Percentiles rank a stretch among this genome's conserved stretches.
phyloP scores from a whole-genome alignment of 1,284 basidiomycete genomes.

The Cystobasidiaceae sp. region DNA sequence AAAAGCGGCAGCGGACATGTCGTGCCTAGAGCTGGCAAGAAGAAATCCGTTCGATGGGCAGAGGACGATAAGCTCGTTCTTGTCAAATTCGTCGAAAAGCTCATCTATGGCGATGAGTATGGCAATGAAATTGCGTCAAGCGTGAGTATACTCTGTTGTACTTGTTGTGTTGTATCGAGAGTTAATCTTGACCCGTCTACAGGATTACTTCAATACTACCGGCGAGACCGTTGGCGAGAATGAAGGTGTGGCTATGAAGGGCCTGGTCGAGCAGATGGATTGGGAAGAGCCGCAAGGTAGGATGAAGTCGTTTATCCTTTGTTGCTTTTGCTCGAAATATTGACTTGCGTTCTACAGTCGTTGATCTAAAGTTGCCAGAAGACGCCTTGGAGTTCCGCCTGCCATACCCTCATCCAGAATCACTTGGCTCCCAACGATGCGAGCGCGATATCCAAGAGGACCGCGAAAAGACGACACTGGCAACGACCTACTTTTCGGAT shows the following conservation, averaged over 20 bases:
- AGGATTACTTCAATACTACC: conserved; percentile 29
- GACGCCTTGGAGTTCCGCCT: not conserved
- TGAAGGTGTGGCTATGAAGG: conserved; percentile 26
- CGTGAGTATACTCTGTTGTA: not conserved
- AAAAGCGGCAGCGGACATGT: not conserved
- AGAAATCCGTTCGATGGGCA: conserved; percentile 28
- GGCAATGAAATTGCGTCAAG: conserved; percentile 26
- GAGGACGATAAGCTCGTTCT: conserved; percentile 14
- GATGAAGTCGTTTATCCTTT: not conserved
- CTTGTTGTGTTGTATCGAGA: not conserved
- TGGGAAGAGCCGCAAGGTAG: conserved; percentile 25
- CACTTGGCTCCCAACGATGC: conserved; percentile 5
- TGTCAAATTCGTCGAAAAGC: conserved; percentile 15
- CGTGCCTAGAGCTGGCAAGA: conserved; percentile 20
- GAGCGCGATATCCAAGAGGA: conserved; percentile 15
- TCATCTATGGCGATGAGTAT: conserved; percentile 27
- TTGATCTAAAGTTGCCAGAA: conserved; percentile 12
- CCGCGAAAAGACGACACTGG: conserved; percentile 14
- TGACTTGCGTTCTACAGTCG: not conserved
- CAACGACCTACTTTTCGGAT: conserved; percentile 8
- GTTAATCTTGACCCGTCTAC: not conserved
- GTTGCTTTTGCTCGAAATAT: not conserved
- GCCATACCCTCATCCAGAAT: conserved; percentile 15
- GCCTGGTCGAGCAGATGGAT: conserved; percentile 20
- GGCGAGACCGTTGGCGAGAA: conserved; percentile 21